Evolutionary conservation across 257 asterid species (phyloP).

Genomic region (Solanum chmielewskii): DNA sequence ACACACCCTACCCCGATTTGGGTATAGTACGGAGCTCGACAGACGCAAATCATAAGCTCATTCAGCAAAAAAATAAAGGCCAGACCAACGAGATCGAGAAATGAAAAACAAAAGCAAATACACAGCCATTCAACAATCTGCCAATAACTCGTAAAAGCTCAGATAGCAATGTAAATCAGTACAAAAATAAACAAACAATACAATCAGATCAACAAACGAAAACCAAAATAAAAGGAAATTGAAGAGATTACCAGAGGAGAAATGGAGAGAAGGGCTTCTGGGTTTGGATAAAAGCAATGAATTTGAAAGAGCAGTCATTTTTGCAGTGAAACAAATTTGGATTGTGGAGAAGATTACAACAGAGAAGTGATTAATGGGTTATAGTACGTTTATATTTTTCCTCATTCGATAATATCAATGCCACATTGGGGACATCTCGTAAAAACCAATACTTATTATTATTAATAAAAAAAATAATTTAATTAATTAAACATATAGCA

Average conservation of each 20-base stretch:
- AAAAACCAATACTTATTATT: neutral
- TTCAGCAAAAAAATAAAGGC: neutral
- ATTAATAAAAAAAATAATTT: neutral
- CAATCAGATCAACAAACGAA: neutral
- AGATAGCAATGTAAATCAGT: neutral
- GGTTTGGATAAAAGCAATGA: slow-evolving; percentile 25
- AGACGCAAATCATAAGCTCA: neutral
- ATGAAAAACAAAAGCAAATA: neutral
- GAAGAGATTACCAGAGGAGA: slow-evolving; percentile 21
- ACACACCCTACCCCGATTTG: neutral
- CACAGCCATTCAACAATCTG: neutral
- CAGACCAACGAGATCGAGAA: neutral
- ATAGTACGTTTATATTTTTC: neutral
- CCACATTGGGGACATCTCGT: neutral
- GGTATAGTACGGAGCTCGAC: neutral
- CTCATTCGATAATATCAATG: neutral
- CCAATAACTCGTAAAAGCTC: neutral
- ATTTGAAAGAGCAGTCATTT: slow-evolving; percentile 37
- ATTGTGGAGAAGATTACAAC: neutral
- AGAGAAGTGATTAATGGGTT: neutral
- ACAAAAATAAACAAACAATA: neutral
- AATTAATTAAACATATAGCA: neutral
- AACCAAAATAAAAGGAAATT: neutral
- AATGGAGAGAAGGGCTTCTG: slow-evolving; percentile 11
- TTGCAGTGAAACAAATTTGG: neutral